Conservation (phyloP, 208 protist genomes). For the Trypanosoma rangeli region DNA sequence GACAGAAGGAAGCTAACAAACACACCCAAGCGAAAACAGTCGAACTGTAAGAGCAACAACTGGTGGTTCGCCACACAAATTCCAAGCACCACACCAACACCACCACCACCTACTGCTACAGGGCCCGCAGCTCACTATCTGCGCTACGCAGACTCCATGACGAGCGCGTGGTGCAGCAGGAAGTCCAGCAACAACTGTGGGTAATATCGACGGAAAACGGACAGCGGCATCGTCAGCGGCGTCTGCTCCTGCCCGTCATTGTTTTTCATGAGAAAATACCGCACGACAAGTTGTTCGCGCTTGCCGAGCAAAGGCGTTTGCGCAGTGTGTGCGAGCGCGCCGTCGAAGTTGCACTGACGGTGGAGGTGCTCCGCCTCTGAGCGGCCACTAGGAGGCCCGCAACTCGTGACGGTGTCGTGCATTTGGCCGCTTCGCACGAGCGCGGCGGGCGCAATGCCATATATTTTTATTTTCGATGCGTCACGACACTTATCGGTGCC, state of each 20-base stretch:
- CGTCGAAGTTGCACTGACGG: constrained; percentile 21
- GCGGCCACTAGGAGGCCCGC: constrained; percentile 40
- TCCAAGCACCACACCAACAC: neutral
- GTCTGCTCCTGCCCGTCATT: neutral
- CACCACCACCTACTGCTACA: neutral
- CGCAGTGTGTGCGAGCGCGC: constrained; percentile 21
- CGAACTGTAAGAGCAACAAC: neutral
- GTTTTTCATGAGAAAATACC: constrained; percentile 35
- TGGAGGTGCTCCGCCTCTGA: constrained; percentile 53
- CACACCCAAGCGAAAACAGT: constrained; percentile 16
- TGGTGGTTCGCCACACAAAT: neutral
- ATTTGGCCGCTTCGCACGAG: constrained; percentile 30
- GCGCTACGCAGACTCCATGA: constrained; percentile 39
- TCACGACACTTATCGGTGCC: constrained; percentile 18
- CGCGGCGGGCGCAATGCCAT: constrained; percentile 52
- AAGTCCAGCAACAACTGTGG: constrained; percentile 83
- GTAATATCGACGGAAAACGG: constrained; percentile 69
- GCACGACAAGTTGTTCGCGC: constrained; percentile 66
- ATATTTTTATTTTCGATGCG: constrained; percentile 43
- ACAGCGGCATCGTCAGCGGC: constrained; percentile 64
- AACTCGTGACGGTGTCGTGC: constrained; percentile 31
- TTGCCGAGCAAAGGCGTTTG: constrained; percentile 40
- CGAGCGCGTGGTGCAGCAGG: constrained; percentile 54
- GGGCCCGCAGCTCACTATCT: neutral
- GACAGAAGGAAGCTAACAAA: too few relatives aligned